Percentiles rank a stretch among this genome's conserved stretches.
These are phyloP conservation scores for Hortaea sp. DNA, from an alignment of 2,329 filamentous ascomycete genomes.

Conservation along the genomic window DNA sequence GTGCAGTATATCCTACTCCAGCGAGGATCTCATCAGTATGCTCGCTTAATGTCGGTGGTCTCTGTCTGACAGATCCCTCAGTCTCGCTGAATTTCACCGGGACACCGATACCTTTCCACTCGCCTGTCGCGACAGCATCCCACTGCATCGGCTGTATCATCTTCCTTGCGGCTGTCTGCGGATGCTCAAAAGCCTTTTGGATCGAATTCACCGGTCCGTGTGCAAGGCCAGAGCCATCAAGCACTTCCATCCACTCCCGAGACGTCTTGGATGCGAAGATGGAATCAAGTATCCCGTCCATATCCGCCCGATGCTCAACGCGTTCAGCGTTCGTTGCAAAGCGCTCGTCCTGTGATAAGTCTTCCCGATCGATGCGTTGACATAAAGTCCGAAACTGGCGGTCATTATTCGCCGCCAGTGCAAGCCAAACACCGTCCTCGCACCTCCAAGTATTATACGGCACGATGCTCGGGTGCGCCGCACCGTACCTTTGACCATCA, in stretches of 20 bases:
- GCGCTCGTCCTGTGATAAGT: conserved; percentile 19
- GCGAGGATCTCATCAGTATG: conserved; percentile 18
- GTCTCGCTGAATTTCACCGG: conserved; percentile 21
- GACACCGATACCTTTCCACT: conserved; percentile 18
- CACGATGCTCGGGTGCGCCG: conserved; percentile 38
- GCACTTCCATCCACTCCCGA: conserved; percentile 30
- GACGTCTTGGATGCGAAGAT: conserved; percentile 29
- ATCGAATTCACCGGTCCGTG: conserved; percentile 39
- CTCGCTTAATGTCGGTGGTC: conserved; percentile 18
- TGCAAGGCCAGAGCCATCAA: conserved; percentile 36
- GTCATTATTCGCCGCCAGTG: conserved; percentile 22
- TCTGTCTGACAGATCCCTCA: conserved; percentile 12
- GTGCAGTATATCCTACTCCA: not conserved
- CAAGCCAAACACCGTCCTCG: conserved; percentile 17
- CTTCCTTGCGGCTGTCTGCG: conserved; percentile 31
- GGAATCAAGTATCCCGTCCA: conserved; percentile 28
- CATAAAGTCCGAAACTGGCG: conserved; percentile 29
- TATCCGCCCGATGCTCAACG: conserved; percentile 21
- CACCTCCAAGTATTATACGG: conserved; percentile 38
- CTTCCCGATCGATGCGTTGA: conserved; percentile 15
- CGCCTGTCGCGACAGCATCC: conserved; percentile 13
- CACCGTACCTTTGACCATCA: conserved; percentile 36
- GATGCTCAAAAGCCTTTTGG: conserved; percentile 34
- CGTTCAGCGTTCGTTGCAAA: conserved; percentile 21
- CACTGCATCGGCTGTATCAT: conserved; percentile 16